Evolutionary conservation across 1,284 basidiomycete species (phyloP).

Genomic region (Ceratobasidium sp.): DNA sequence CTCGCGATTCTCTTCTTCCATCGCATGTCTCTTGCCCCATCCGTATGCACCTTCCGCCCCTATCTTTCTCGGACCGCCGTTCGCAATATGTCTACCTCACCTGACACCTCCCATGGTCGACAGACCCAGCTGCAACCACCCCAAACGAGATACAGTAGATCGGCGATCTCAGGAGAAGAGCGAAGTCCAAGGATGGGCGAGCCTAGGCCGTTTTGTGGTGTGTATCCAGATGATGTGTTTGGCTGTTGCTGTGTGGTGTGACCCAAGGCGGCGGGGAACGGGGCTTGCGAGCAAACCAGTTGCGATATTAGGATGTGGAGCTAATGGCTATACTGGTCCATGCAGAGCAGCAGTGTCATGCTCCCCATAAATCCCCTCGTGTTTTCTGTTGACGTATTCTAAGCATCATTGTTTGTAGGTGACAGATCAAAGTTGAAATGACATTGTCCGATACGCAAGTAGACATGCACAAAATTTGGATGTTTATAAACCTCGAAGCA

Average conservation of each 20-base stretch:
- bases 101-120: conserved; percentile 59
- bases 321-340: no score
- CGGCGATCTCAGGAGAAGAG: conserved; percentile 61
- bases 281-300: conserved; percentile 78
- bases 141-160: conserved; percentile 56
- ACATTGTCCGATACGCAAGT: no score
- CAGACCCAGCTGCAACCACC: conserved; percentile 59
- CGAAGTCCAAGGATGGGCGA: conserved; percentile 63
- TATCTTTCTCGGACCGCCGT: background rate
- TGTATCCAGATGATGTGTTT: conserved; percentile 58
- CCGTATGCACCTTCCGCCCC: background rate
- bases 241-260: conserved; percentile 73
- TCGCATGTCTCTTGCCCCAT: conserved; percentile 27
- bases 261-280: conserved; percentile 61
- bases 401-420: no score
- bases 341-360: no score
- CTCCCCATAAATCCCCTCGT: no score
- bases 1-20: background rate
- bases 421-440: no score
- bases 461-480: no score
- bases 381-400: no score
- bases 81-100: conserved; percentile 44
- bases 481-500: no score
- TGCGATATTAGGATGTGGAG: conserved; percentile 55
- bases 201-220: conserved; percentile 70